These are phyloP conservation scores for Barbatosphaeria neglecta DNA, from an alignment of 495 filamentous ascomycete species.

Conservation along the genomic window DNA sequence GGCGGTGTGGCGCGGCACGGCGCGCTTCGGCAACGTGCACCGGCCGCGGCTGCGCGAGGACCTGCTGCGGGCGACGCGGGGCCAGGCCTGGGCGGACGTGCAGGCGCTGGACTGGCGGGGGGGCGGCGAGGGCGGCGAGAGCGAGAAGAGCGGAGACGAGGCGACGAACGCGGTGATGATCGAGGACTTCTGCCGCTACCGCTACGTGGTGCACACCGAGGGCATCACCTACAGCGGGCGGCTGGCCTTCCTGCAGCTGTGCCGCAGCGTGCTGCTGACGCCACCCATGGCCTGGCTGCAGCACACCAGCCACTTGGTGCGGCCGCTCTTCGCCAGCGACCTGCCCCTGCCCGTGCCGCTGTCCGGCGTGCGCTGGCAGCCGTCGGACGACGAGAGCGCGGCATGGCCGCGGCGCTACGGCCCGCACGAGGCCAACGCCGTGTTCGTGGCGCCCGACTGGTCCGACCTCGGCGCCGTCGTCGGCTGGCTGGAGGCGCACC, in stretches of 20 bases:
- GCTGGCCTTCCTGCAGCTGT: conserved; percentile 42
- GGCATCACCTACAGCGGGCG: conserved; percentile 47
- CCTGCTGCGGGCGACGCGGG: conserved; percentile 20
- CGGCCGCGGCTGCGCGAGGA: conserved; percentile 30
- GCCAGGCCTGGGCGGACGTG: conserved; percentile 37
- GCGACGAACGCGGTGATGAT: conserved; percentile 30
- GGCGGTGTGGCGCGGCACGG: conserved; percentile 63
- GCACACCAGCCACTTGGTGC: conserved; percentile 36
- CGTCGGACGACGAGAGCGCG: conserved; percentile 6
- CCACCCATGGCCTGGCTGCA: conserved; percentile 38
- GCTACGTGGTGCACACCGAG: conserved; percentile 47
- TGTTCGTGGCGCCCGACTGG: conserved; percentile 43
- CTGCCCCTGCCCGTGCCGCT: conserved; percentile 1
- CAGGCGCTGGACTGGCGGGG: conserved; percentile 29
- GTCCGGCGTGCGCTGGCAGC: conserved; percentile 5
- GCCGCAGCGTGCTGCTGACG: conserved; percentile 33
- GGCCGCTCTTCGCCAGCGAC: conserved; percentile 26
- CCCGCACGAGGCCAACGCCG: conserved; percentile 32
- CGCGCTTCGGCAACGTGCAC: conserved; percentile 34
- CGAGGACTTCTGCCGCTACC: conserved; percentile 40
- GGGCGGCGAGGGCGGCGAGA: not conserved
- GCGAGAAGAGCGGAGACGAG: not conserved
- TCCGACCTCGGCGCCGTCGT: conserved; percentile 34
- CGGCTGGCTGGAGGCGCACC: conserved; percentile 29
- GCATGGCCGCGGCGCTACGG: conserved; percentile 28